These are phyloP conservation scores for Scedosporium apiospermum DNA, from an alignment of 2,329 filamentous ascomycete species.

Conservation along the genomic window DNA sequence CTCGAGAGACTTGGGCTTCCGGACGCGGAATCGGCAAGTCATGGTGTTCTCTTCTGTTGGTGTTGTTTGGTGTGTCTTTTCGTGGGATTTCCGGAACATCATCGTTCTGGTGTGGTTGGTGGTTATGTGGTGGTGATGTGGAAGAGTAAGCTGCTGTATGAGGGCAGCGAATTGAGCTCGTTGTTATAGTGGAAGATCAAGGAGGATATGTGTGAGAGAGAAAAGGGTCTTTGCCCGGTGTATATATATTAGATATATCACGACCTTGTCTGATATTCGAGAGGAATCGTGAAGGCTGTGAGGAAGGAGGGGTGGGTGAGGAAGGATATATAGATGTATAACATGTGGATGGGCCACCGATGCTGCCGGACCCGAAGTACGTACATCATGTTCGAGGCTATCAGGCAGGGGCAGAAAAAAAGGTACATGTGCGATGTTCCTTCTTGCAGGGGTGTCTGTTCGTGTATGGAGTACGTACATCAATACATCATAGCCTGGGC, in stretches of 20 bases:
- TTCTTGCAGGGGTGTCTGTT: no score
- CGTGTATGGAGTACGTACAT: no score
- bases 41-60: not conserved
- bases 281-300: not conserved
- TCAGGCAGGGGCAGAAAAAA: not conserved
- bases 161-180: not conserved
- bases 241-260: not conserved
- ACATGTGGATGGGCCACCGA: not conserved
- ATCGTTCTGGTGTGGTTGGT: not conserved
- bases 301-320: not conserved
- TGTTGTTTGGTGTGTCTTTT: not conserved
- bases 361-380: not conserved
- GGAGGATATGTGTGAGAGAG: not conserved
- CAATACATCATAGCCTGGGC: no score
- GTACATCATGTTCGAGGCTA: not conserved
- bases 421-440: no score
- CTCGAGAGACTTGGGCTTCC: constrained; percentile 28
- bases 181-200: not conserved
- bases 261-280: not conserved
- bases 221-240: not conserved
- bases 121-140: not conserved
- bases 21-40: constrained; percentile 26
- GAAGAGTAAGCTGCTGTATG: not conserved
- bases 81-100: constrained; percentile 1
- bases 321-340: not conserved